Conservation (phyloP, 2,329 filamentous ascomycete species). For the Chaetomium olivaceum region DNA sequence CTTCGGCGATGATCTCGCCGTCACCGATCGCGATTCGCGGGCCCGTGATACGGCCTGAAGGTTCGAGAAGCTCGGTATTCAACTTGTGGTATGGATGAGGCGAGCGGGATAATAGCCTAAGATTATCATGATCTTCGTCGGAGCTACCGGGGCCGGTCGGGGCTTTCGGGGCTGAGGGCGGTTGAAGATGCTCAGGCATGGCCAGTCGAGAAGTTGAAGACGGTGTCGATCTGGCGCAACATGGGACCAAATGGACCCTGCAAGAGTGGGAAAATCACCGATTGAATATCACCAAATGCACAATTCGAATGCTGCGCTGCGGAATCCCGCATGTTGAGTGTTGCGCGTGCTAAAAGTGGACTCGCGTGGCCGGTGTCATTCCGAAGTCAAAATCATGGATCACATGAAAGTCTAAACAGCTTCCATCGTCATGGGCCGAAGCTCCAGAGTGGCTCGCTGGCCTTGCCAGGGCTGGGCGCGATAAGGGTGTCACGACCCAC, state of each 20-base stretch:
- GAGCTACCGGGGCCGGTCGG: slow-evolving; percentile 18
- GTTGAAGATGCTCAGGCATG: slow-evolving; percentile 51
- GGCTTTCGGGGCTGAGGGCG: slow-evolving; percentile 34
- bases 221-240: neutral
- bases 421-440: slow-evolving; percentile 4
- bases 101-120: slow-evolving; percentile 59
- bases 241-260: neutral
- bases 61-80: slow-evolving; percentile 55
- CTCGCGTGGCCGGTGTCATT: neutral
- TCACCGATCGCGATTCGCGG: slow-evolving; percentile 24
- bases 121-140: slow-evolving; percentile 33
- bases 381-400: neutral
- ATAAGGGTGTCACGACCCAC: neutral
- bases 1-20: neutral
- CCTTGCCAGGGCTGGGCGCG: neutral
- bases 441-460: neutral
- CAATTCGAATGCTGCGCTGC: neutral
- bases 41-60: slow-evolving; percentile 45
- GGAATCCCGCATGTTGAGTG: slow-evolving; percentile 4
- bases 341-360: neutral
- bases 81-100: slow-evolving; percentile 69
- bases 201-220: slow-evolving; percentile 20
- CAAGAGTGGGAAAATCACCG: neutral
- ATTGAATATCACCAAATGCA: neutral
- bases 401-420: slow-evolving; percentile 7